These are phyloP conservation scores for Trichoderma sp. DNA, from an alignment of 2,329 filamentous ascomycete species.

Conservation along the genomic window DNA sequence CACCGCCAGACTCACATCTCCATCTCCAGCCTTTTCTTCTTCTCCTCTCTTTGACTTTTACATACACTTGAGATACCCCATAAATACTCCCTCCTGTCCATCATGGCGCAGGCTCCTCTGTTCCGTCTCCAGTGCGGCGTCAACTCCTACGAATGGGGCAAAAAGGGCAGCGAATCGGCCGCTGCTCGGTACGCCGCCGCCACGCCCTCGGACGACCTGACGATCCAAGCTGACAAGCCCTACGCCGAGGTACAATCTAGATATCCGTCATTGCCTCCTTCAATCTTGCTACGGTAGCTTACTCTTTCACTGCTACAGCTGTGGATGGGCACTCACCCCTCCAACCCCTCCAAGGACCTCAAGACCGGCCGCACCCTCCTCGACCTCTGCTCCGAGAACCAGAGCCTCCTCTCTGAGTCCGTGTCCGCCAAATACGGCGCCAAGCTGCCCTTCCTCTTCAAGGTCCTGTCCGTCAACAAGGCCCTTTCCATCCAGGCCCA, in stretches of 20 bases:
- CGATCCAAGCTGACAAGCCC: constrained; percentile 82
- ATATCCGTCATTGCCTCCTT: too few relatives aligned
- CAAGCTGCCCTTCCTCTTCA: constrained; percentile 95
- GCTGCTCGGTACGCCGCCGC: constrained; percentile 89
- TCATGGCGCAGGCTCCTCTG: constrained; percentile 73
- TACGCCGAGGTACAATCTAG: constrained; percentile 78
- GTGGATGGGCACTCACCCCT: constrained; percentile 99
- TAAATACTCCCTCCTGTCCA: constrained; percentile 4
- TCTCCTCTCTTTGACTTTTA: background rate
- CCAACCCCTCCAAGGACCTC: constrained; percentile 89
- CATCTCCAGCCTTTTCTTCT: too few relatives aligned
- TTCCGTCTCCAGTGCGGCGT: constrained; percentile 87
- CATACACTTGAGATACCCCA: background rate
- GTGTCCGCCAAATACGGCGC: constrained; percentile 75
- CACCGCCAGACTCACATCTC: background rate
- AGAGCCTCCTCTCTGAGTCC: constrained; percentile 74
- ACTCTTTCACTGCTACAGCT: constrained; percentile 58
- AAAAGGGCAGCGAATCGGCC: constrained; percentile 83
- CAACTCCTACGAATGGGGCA: constrained; percentile 99
- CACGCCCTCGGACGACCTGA: constrained; percentile 74
- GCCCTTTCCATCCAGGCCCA: constrained; percentile 97
- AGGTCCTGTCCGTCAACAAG: constrained; percentile 94
- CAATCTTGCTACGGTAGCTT: background rate
- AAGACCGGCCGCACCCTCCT: constrained; percentile 82
- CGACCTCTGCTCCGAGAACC: constrained; percentile 85